Base-by-base conservation (phyloP, 805 yeast genomes). In the Myxozyma neglecta region DNA sequence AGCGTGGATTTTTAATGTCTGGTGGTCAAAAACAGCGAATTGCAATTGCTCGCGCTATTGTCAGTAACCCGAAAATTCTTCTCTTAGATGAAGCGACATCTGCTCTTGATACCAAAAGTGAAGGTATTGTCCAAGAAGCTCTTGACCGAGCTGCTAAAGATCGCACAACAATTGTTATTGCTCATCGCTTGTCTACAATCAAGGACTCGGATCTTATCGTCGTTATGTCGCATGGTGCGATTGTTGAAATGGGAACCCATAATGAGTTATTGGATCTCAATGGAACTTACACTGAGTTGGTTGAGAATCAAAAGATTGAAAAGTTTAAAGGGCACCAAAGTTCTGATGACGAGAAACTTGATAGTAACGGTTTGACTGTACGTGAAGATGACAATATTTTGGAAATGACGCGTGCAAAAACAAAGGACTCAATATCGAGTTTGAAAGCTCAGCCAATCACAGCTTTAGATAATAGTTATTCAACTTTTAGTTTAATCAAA, bases 1-100 rank as follows among this genome's bases (percentile, higher is more conserved):
- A 86, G 6, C 80, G 82, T 54, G 83, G 84, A 14, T 79, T 83
- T 5, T 86, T 83, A 67, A 74, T 85, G 65, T 83, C 88, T 69
- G 89, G 89, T 10, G 89, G 89, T 16, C 89, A 85, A 67, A 83
- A 81, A 69, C 89, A 85, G 70, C 72, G 89, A 60, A 78, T 85
- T n/a, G 85, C 88, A 5, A 74, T 85, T 58, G 88, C 89, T 0
- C 77, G 89, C 61, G 83, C 88, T 0, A 73, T 85, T 46, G 76
- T 85, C 46, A 73, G 80, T 40, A 75, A 81, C 18, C 89, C 89
- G 3, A 75, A 79, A 34, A 76, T 85, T 7, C 73, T 85, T 48
- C 76, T 85, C 8, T 73, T 85, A 50, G 89, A 85, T 69, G 89
- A 85, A 69, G 89, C 89, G 3, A 85, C 88, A 0, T 83, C 87